Evolutionary conservation across 2,329 filamentous ascomycete species (phyloP).

Genomic region (Talaromyces piceae): DNA sequence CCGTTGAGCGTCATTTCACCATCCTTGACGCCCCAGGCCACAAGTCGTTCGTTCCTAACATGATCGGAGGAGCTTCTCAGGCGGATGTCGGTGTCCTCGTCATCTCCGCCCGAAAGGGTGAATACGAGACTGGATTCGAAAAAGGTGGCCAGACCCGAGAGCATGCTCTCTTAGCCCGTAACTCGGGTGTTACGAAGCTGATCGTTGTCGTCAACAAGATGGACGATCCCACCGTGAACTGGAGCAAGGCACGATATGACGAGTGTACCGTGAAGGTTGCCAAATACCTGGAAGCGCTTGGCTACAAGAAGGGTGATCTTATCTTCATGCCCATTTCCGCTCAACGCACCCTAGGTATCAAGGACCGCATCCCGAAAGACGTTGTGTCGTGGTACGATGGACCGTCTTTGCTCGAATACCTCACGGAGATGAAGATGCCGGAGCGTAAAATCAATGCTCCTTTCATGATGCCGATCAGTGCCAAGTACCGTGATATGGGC

Average conservation of each 20-base stretch:
- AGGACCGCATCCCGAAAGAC: slow-evolving; percentile 72
- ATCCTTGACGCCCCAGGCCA: slow-evolving; percentile 95
- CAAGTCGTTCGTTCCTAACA: slow-evolving; percentile 96
- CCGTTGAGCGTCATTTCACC: slow-evolving; percentile 85
- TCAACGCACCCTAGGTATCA: slow-evolving; percentile 78
- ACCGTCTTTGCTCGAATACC: slow-evolving; percentile 85
- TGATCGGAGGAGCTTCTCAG: slow-evolving; percentile 93
- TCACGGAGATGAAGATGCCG: slow-evolving; percentile 86
- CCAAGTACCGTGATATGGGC: slow-evolving; percentile 95
- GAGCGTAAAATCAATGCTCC: slow-evolving; percentile 95
- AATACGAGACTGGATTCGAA: slow-evolving; percentile 98
- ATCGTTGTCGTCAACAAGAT: slow-evolving; percentile 98
- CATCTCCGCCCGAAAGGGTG: slow-evolving; percentile 92
- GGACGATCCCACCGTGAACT: slow-evolving; percentile 94
- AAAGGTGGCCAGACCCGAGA: slow-evolving; percentile 94
- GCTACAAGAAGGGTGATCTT: slow-evolving; percentile 93
- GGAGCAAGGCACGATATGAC: slow-evolving; percentile 86
- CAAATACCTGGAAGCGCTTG: slow-evolving; percentile 82
- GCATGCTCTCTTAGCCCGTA: slow-evolving; percentile 96
- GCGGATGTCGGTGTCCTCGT: slow-evolving; percentile 92
- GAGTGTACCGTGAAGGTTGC: slow-evolving; percentile 87
- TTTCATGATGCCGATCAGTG: slow-evolving; percentile 97
- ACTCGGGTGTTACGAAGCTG: slow-evolving; percentile 95
- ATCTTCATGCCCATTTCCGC: slow-evolving; percentile 96
- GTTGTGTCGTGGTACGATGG: slow-evolving; percentile 78